Conservation (phyloP, 1,139 yeast genomes). For the Kurtzmaniella quercitrusa region DNA sequence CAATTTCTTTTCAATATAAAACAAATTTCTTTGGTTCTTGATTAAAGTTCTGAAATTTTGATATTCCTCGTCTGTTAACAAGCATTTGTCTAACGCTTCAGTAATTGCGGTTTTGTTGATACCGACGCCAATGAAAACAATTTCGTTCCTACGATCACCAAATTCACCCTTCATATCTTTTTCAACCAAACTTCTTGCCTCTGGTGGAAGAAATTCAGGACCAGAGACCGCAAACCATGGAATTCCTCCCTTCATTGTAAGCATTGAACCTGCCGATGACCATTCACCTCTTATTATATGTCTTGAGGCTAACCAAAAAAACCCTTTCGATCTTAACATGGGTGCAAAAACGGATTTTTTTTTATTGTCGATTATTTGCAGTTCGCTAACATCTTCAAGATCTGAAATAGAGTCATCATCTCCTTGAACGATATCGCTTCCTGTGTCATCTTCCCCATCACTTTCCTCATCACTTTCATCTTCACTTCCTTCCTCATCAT, state of each 20-base stretch:
- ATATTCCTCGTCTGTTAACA: constrained; percentile 33
- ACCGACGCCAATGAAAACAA: constrained; percentile 41
- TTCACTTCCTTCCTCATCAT: constrained; percentile 6
- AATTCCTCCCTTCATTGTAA: constrained; percentile 38
- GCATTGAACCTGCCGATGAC: constrained; percentile 44
- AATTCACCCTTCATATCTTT: constrained; percentile 32
- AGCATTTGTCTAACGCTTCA: constrained; percentile 27
- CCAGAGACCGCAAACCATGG: constrained; percentile 44
- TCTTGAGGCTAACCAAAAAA: constrained; percentile 45
- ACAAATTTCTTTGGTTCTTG: constrained; percentile 19
- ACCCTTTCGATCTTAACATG: constrained; percentile 39
- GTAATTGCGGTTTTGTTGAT: constrained; percentile 22
- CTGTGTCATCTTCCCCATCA: constrained; percentile 7
- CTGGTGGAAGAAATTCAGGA: constrained; percentile 27
- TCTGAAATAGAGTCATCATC: constrained; percentile 12
- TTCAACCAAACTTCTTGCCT: constrained; percentile 24
- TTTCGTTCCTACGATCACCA: constrained; percentile 43
- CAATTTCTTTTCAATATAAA: constrained; percentile 25
- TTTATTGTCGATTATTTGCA: constrained; percentile 25
- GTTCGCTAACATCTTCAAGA: constrained; percentile 16
- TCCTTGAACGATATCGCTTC: constrained; percentile 13
- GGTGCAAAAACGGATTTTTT: constrained; percentile 32
- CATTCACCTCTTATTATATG: constrained; percentile 40
- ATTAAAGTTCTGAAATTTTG: constrained; percentile 21
- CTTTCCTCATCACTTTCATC: constrained; percentile 8